These are phyloP conservation scores for Blastocrithidia nonstop DNA, from an alignment of 208 protist genomes.

Conservation along the genomic window DNA sequence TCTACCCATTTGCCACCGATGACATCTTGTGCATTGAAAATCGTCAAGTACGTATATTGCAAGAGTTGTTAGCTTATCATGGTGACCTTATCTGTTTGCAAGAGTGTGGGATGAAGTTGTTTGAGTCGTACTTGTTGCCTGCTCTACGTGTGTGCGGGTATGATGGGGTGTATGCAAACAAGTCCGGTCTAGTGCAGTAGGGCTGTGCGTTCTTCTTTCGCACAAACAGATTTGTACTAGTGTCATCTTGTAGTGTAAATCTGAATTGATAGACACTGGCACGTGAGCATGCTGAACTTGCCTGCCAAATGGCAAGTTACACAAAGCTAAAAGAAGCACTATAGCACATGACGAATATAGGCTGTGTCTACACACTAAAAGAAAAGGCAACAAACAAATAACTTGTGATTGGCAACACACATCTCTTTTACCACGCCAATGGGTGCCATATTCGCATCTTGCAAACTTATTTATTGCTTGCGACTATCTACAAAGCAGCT, in stretches of 20 bases:
- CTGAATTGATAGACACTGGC: conserved; percentile 47
- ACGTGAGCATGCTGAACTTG: conserved; percentile 17
- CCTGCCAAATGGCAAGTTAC: conserved; percentile 17
- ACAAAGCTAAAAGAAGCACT: conserved; percentile 52
- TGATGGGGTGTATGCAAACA: conserved; percentile 64
- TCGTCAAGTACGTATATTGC: conserved; percentile 52
- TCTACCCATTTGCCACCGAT: conserved; percentile 79
- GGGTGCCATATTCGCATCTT: conserved; percentile 82
- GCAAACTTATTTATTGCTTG: conserved; percentile 58
- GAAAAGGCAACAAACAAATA: conserved; percentile 22
- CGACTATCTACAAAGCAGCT: conserved; percentile 10
- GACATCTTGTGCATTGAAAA: conserved; percentile 51
- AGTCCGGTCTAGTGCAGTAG: conserved; percentile 52
- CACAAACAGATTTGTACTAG: conserved; percentile 23
- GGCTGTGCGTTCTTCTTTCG: conserved; percentile 60
- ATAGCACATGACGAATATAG: conserved; percentile 39
- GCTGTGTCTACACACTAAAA: conserved; percentile 15
- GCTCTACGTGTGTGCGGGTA: conserved; percentile 38
- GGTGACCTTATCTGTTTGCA: conserved; percentile 75
- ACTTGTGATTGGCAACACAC: conserved; percentile 78
- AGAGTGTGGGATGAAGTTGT: conserved; percentile 78
- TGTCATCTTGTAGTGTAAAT: conserved; percentile 14
- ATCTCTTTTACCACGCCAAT: conserved; percentile 85
- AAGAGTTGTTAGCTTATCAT: conserved; percentile 73
- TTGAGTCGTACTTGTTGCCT: conserved; percentile 45